Base-by-base conservation (phyloP, 2,329 filamentous ascomycete genomes). In the Arthrinium puccinioides region DNA sequence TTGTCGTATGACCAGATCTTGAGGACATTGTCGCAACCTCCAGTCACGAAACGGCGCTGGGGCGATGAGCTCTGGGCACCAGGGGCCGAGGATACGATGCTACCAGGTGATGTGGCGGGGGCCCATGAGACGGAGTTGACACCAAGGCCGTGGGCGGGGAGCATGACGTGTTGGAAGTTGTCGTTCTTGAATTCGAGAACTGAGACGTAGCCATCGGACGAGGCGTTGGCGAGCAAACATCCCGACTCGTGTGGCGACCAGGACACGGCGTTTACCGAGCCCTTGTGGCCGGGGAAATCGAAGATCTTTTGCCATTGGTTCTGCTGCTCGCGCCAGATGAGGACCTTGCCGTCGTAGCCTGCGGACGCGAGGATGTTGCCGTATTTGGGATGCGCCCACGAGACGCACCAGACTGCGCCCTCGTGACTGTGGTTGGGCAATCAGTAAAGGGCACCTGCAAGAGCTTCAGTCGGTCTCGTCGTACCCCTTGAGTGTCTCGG, bases 301-400 rank as follows among this genome's bases (percentile, higher is more conserved):
- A 92, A 94, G 61, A 96, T 87, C 58, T 84, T 82, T 55, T 88
- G 84, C 84, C 84, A 88, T 52, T 76, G 69, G 49, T 71, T 75
- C 51, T 65, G 70, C 61, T 89, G 83, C 66, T 98, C 92, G 61
- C 89, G 87, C 88, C 90, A 98, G 72, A 98, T 94, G 62, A 97
- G 81, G 48, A 98, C 90, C 65, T 95, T 95, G 64, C 90, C 92
- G 64, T 98, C 92, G 69, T 96, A 98, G 48, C 86, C 87, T 36
- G 88, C 87, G 44, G 87, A 94, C 39, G 92, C 92, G 43, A 98
- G 82, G 57, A 98, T 96, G 61, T 90, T 96, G 68, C 92, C 92
- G 64, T 94, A 97, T 62, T 98, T 97, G 45, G 92, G 92, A 59
- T 98, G 92, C 33, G 90, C 89, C 92, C 92, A 98, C 52, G 89